phyloP scores from a whole-genome alignment of 2,329 filamentous ascomycete genomes.

The Alternaria sp. region DNA sequence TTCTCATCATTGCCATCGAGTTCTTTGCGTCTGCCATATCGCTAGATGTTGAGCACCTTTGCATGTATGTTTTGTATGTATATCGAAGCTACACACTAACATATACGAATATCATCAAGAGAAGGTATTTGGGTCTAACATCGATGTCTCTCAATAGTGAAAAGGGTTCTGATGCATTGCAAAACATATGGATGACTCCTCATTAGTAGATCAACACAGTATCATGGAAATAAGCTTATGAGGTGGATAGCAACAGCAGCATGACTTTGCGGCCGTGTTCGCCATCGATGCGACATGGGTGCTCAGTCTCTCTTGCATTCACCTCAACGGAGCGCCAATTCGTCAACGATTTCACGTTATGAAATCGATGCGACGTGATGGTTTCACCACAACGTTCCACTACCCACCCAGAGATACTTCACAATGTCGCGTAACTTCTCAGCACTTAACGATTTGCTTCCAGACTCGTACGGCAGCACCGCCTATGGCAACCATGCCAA shows the following conservation, averaged over 20 bases:
- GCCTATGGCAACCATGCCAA: too few species aligned
- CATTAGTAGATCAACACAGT: not conserved
- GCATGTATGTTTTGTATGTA: not conserved
- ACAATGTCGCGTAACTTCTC: not conserved
- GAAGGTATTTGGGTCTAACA: too few species aligned
- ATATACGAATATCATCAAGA: too few species aligned
- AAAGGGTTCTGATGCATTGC: too few species aligned
- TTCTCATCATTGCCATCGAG: not conserved
- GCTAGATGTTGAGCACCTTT: not conserved
- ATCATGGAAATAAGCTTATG: not conserved
- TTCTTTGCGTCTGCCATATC: not conserved
- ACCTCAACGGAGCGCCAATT: not conserved
- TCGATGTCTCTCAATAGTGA: too few species aligned
- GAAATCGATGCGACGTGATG: not conserved
- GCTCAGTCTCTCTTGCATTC: not conserved
- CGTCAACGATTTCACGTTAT: not conserved
- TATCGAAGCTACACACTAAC: too few species aligned
- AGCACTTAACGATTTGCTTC: not conserved
- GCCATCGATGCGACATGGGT: not conserved
- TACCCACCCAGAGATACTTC: not conserved
- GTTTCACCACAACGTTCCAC: conserved; percentile 1
- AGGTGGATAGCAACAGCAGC: not conserved
- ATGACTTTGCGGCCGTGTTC: not conserved
- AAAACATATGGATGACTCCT: not conserved
- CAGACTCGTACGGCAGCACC: not conserved